A percentile compares a stretch with the other conserved stretches of the same genome.
These are phyloP conservation scores for Ustilago trichophora DNA, from an alignment of 1,284 basidiomycete genomes.

Conservation along the genomic window DNA sequence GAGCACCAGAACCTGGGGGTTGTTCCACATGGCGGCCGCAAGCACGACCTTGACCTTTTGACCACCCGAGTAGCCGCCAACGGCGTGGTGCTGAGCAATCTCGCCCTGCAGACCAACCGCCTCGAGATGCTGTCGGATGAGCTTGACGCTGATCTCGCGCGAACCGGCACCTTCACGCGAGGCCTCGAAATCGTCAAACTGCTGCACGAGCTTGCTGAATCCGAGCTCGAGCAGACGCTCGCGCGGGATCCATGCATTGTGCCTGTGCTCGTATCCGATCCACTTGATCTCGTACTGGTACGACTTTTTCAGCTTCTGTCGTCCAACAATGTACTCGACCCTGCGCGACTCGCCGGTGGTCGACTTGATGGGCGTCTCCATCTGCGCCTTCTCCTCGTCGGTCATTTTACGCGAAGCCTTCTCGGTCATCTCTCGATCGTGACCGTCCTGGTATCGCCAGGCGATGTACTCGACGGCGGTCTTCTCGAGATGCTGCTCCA, in stretches of 20 bases:
- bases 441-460: constrained; percentile 99
- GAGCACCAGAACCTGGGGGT: constrained; percentile 62
- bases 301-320: constrained; percentile 93
- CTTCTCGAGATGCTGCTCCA: constrained; percentile 67
- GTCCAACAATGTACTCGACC: constrained; percentile 88
- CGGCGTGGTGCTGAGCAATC: constrained; percentile 66
- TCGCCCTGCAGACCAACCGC: constrained; percentile 87
- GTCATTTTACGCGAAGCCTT: constrained; percentile 87
- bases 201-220: constrained; percentile 88
- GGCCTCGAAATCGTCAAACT: constrained; percentile 96
- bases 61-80: constrained; percentile 68
- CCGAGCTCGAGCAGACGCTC: constrained; percentile 88
- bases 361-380: constrained; percentile 89
- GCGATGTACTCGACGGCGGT: constrained; percentile 70
- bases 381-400: constrained; percentile 81
- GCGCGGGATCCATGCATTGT: constrained; percentile 92
- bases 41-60: constrained; percentile 91
- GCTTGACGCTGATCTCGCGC: constrained; percentile 73
- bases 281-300: constrained; percentile 98
- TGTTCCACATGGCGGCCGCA: constrained; percentile 66
- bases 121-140: constrained; percentile 65
- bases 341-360: constrained; percentile 90
- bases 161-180: constrained; percentile 74
- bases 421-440: constrained; percentile 93
- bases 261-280: constrained; percentile 89